phyloP scores from a whole-genome alignment of 352 stramenopile species.

The Phytophthora brassicae region DNA sequence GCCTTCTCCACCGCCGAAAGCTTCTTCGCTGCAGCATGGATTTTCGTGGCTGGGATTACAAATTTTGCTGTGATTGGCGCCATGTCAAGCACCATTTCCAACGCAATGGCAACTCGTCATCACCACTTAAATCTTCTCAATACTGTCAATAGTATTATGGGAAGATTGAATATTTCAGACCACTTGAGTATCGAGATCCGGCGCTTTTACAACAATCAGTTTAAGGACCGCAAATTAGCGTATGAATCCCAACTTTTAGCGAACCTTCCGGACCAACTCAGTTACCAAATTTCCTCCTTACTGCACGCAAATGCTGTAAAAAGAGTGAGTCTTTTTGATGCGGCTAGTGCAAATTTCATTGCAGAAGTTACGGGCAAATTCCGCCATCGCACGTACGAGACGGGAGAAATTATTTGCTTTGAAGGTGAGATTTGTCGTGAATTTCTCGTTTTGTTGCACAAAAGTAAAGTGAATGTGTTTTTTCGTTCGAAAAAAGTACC shows the following conservation, averaged over 20 bases:
- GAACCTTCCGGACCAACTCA: slow-evolving; percentile 57
- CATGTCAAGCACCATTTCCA: slow-evolving; percentile 77
- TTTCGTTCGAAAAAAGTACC: slow-evolving; percentile 28
- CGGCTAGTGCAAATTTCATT: slow-evolving; percentile 45
- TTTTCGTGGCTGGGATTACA: slow-evolving; percentile 69
- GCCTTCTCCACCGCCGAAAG: slow-evolving; percentile 55
- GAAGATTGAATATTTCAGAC: slow-evolving; percentile 53
- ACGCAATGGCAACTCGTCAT: slow-evolving; percentile 48
- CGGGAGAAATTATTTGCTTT: slow-evolving; percentile 55
- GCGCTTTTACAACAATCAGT: slow-evolving; percentile 72
- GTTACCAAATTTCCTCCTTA: slow-evolving; percentile 66
- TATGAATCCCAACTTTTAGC: slow-evolving; percentile 62
- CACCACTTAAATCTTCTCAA: slow-evolving; percentile 72
- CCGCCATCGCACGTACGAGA: slow-evolving; percentile 56
- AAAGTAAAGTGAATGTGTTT: slow-evolving; percentile 53
- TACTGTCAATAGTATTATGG: slow-evolving; percentile 52
- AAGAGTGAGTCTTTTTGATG: slow-evolving; percentile 58
- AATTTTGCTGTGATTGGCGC: slow-evolving; percentile 75
- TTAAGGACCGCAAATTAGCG: slow-evolving; percentile 57
- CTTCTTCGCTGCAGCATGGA: slow-evolving; percentile 60
- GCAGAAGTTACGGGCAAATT: slow-evolving; percentile 71
- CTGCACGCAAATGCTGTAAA: slow-evolving; percentile 62
- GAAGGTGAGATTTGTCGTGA: slow-evolving; percentile 64
- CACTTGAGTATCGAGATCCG: slow-evolving; percentile 31
- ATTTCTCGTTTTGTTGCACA: slow-evolving; percentile 63